A percentile compares a stretch with the other conserved stretches of the same genome.
Evolutionary conservation across 1,284 basidiomycete species (phyloP).

Genomic region (Microbotryum lychnidis-dioicae): DNA sequence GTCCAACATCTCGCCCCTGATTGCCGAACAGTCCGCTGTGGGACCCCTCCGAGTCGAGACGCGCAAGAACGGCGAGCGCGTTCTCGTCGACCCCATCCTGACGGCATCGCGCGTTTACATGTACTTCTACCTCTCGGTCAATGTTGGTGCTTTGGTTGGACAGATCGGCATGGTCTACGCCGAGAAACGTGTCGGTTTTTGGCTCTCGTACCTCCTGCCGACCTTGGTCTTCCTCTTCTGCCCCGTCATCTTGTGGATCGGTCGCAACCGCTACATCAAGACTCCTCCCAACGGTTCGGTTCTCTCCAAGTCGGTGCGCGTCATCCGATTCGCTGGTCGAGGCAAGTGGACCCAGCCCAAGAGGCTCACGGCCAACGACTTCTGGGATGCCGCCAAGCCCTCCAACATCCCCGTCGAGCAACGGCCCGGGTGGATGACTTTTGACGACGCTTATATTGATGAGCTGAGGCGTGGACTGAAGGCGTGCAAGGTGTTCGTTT

Average conservation of each 20-base stretch:
- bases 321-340: slow-evolving; percentile 37
- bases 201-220: slow-evolving; percentile 41
- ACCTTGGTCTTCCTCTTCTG: slow-evolving; percentile 43
- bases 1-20: slow-evolving; percentile 52
- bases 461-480: slow-evolving; percentile 73
- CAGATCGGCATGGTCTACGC: slow-evolving; percentile 42
- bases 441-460: slow-evolving; percentile 63
- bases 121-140: slow-evolving; percentile 58
- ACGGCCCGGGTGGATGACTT: slow-evolving; percentile 43
- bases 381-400: slow-evolving; percentile 74
- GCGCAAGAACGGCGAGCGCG: slow-evolving; percentile 58
- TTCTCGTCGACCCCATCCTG: slow-evolving; percentile 68
- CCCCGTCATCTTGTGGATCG: slow-evolving; percentile 60
- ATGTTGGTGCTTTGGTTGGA: slow-evolving; percentile 57
- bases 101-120: slow-evolving; percentile 55
- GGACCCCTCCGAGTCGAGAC: slow-evolving; percentile 43
- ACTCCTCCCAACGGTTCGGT: slow-evolving; percentile 73
- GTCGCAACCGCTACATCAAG: slow-evolving; percentile 56
- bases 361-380: slow-evolving; percentile 49
- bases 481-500: slow-evolving; percentile 73
- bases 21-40: slow-evolving; percentile 65
- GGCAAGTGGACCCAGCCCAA: slow-evolving; percentile 42
- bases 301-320: slow-evolving; percentile 48
- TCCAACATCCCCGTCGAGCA: slow-evolving; percentile 33
- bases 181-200: slow-evolving; percentile 43